Conservation (phyloP, 345 rosid species). For the Geranium brycei region DNA sequence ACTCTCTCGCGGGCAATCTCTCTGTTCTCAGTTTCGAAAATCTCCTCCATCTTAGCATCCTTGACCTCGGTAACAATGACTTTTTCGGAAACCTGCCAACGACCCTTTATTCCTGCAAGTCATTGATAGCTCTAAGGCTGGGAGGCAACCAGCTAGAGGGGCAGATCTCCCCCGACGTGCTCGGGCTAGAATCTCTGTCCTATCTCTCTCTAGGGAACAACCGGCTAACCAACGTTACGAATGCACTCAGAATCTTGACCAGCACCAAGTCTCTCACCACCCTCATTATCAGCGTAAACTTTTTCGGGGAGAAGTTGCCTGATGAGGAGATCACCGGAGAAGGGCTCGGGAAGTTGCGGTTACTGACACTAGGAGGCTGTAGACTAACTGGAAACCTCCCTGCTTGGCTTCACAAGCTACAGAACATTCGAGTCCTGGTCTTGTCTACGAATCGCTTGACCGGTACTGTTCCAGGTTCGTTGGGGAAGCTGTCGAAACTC, state of each 20-base stretch:
- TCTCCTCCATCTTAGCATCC: conserved; percentile 39
- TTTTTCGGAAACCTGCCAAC: conserved; percentile 60
- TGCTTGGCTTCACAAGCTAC: conserved; percentile 52
- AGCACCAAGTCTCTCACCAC: conserved; percentile 60
- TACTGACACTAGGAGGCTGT: conserved; percentile 62
- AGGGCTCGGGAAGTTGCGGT: conserved; percentile 56
- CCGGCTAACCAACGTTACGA: conserved; percentile 49
- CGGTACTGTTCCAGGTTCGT: conserved; percentile 76
- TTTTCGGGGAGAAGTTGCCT: conserved; percentile 45
- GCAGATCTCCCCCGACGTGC: conserved; percentile 43
- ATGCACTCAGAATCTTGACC: conserved; percentile 49
- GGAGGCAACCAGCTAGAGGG: conserved; percentile 62
- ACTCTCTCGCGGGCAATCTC: conserved; percentile 44
- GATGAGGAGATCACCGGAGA: conserved; percentile 21
- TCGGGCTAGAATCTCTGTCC: conserved; percentile 42
- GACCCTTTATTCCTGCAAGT: conserved; percentile 56
- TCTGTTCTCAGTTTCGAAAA: conserved; percentile 47
- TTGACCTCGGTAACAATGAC: conserved; percentile 79
- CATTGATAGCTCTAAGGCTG: conserved; percentile 61
- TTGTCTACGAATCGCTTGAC: conserved; percentile 47
- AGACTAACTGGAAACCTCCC: conserved; percentile 57
- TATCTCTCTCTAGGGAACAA: conserved; percentile 66
- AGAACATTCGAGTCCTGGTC: conserved; percentile 49
- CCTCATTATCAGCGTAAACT: conserved; percentile 51
- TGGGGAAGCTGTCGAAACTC: conserved; percentile 42